phyloP scores from a whole-genome alignment of 768 basidiomycete genomes.

The Leccinum broughii region DNA sequence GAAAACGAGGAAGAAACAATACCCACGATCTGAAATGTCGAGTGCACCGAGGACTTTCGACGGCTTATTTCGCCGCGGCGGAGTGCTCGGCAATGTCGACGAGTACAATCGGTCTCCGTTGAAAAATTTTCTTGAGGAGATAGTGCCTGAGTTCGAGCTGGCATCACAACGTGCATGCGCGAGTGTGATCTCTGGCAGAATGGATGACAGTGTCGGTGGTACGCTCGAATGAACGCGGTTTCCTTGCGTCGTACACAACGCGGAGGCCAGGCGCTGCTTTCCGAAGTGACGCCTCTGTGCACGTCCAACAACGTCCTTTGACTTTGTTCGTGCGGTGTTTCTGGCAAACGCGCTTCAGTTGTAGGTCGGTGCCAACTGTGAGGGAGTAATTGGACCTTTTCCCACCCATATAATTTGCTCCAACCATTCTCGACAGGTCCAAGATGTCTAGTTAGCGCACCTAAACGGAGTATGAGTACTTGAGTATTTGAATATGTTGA shows the following conservation, averaged over 20 bases:
- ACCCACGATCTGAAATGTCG: conserved; percentile 31
- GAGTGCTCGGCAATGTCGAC: conserved; percentile 5
- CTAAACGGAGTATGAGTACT: not conserved
- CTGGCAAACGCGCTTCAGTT: conserved; percentile 34
- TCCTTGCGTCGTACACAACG: conserved; percentile 28
- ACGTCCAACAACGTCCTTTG: conserved; percentile 54
- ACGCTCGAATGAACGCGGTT: conserved; percentile 4
- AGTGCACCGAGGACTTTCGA: conserved; percentile 29
- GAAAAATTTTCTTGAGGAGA: not conserved
- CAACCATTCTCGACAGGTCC: conserved; percentile 44
- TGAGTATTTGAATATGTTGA: not conserved
- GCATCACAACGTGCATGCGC: conserved; percentile 26
- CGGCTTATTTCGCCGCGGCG: conserved; percentile 9
- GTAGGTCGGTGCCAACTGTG: not conserved
- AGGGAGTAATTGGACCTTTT: conserved; percentile 46
- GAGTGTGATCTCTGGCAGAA: conserved; percentile 25
- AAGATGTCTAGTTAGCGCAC: not conserved
- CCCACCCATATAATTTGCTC: conserved; percentile 79
- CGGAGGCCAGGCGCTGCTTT: conserved; percentile 55
- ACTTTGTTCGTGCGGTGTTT: conserved; percentile 57
- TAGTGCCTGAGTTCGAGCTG: not conserved
- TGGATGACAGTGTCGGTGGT: conserved; percentile 9
- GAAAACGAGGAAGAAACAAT: conserved; percentile 1
- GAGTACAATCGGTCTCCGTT: conserved; percentile 8
- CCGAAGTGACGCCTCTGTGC: conserved; percentile 63